These are phyloP conservation scores for Coccomyxa sp. DNA, from an alignment of 139 green algal genomes.

Conservation along the genomic window DNA sequence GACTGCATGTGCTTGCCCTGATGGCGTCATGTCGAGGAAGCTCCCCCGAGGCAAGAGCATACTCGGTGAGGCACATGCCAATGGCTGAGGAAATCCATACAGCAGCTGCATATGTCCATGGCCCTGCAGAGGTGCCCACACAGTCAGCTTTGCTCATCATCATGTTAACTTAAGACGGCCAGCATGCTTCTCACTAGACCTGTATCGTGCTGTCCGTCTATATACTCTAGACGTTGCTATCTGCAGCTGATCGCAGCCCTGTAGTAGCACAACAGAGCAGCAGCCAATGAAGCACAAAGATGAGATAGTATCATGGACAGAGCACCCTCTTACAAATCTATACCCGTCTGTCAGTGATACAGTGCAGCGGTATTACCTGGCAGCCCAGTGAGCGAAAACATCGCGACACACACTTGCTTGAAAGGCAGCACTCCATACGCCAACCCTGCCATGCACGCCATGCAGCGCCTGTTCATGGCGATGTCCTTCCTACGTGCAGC, in stretches of 20 bases:
- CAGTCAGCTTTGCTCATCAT: not conserved
- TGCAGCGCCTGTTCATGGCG: not conserved
- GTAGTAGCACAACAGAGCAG: not conserved
- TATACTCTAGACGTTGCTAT: not conserved
- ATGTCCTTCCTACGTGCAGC: constrained; percentile 8
- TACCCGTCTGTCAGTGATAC: not conserved
- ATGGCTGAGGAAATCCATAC: constrained; percentile 3
- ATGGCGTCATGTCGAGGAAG: not conserved
- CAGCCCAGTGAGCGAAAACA: not conserved
- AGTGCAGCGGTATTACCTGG: not conserved
- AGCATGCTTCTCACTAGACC: not conserved
- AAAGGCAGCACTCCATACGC: constrained; percentile 14
- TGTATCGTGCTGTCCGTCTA: not conserved
- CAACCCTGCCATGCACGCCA: constrained; percentile 10
- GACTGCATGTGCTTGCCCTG: not conserved
- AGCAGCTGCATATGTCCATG: not conserved
- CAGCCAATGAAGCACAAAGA: not conserved
- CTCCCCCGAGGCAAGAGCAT: not conserved
- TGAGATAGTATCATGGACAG: not conserved
- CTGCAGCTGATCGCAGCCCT: not conserved
- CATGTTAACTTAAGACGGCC: not conserved
- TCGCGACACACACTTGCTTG: not conserved
- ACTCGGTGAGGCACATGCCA: constrained; percentile 9
- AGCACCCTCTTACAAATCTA: not conserved
- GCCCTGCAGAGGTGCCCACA: not conserved